A percentile compares a stretch with the other conserved stretches of the same genome.
Conservation (phyloP, 2,329 filamentous ascomycete genomes). For the Penicillium sp. region DNA sequence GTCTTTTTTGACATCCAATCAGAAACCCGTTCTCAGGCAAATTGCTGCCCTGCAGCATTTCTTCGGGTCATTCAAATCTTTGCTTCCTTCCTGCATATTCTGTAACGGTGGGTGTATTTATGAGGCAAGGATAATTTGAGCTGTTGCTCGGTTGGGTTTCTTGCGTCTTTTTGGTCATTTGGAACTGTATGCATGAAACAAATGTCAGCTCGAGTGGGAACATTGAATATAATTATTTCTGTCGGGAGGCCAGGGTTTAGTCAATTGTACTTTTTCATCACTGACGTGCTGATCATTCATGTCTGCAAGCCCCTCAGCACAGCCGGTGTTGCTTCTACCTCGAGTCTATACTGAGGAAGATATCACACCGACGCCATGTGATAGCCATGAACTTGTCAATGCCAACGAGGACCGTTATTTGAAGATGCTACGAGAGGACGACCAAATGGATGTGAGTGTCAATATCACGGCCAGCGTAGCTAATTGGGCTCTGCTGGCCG, state of each 20-base stretch:
- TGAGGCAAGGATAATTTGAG: neutral
- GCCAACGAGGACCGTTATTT: neutral
- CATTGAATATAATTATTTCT: neutral
- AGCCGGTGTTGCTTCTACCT: neutral
- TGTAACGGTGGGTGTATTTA: neutral
- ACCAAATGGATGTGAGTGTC: neutral
- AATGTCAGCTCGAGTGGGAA: neutral
- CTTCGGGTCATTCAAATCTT: neutral
- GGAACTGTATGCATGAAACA: neutral
- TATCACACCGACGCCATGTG: neutral
- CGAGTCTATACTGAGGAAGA: neutral
- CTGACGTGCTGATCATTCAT: neutral
- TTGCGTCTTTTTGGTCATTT: neutral
- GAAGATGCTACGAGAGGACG: neutral
- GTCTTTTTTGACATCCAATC: neutral
- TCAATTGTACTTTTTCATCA: neutral
- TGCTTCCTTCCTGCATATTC: neutral
- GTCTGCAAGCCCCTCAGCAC: neutral
- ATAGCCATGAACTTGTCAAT: neutral
- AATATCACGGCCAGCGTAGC: neutral
- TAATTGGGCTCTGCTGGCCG: neutral
- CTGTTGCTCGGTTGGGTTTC: neutral
- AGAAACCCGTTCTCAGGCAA: neutral
- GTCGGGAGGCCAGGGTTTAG: neutral
- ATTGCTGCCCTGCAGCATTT: neutral